These are phyloP conservation scores for Panellus pusillus DNA, from an alignment of 768 basidiomycete genomes.

Conservation along the genomic window DNA sequence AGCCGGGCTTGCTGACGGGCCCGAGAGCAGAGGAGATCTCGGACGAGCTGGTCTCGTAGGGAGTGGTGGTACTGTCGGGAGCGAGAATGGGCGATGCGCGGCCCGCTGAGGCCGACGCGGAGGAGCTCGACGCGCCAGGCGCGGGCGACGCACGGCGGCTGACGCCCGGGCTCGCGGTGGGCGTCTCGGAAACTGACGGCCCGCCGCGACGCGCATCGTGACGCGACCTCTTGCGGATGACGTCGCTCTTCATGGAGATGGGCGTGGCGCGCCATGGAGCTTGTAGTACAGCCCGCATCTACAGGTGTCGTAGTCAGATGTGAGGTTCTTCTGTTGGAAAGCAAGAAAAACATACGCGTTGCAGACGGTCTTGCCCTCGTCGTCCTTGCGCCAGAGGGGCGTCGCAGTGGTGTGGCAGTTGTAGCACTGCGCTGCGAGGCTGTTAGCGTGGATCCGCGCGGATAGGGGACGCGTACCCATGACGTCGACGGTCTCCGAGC, in stretches of 20 bases:
- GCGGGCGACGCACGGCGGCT: conserved; percentile 73
- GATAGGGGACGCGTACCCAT: conserved; percentile 50
- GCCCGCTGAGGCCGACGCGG: conserved; percentile 54
- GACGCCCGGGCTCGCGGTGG: conserved; percentile 73
- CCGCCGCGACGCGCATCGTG: conserved; percentile 71
- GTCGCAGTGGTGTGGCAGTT: conserved; percentile 90
- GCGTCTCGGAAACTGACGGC: conserved; percentile 57
- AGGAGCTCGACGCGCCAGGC: conserved; percentile 58
- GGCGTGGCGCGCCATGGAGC: conserved; percentile 84
- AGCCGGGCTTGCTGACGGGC: conserved; percentile 25
- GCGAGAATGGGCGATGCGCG: conserved; percentile 68
- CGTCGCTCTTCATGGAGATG: conserved; percentile 89
- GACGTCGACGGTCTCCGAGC: conserved; percentile 72
- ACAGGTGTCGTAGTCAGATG: conserved; percentile 7
- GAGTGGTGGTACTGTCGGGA: conserved; percentile 67
- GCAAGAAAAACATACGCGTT: conserved; percentile 66
- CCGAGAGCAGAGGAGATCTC: conserved; percentile 53
- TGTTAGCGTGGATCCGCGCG: conserved; percentile 28
- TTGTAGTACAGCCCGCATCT: conserved; percentile 87
- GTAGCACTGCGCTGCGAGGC: conserved; percentile 73
- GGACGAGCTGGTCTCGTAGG: conserved; percentile 46
- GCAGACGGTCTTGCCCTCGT: conserved; percentile 89
- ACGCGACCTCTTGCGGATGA: conserved; percentile 83
- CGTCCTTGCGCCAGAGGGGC: conserved; percentile 88
- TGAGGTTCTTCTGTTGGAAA: background rate